Evolutionary conservation across 176 grass and related monocot species (phyloP).

Genomic region (Leersia perrieri): DNA sequence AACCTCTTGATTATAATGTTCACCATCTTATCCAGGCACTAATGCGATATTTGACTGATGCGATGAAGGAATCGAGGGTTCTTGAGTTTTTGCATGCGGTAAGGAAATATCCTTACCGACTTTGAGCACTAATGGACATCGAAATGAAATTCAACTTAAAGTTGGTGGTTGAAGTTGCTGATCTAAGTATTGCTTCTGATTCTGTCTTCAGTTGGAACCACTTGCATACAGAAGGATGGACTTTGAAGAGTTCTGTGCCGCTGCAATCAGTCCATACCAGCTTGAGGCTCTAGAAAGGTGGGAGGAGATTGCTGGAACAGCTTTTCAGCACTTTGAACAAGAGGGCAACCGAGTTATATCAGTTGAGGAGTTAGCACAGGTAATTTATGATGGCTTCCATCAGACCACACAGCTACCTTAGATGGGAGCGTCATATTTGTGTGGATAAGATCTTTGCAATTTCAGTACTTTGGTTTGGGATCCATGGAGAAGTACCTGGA

Average conservation of each 20-base stretch:
- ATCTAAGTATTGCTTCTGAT: constrained; percentile 23
- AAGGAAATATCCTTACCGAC: constrained; percentile 20
- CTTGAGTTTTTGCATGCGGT: constrained; percentile 72
- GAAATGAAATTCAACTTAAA: no score
- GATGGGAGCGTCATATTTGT: neutral
- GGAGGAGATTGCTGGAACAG: constrained; percentile 92
- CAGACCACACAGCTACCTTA: neutral
- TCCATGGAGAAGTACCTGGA: neutral
- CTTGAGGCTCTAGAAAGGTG: constrained; percentile 94
- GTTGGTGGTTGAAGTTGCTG: constrained; percentile 14
- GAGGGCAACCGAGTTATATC: constrained; percentile 88
- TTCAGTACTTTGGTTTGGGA: neutral
- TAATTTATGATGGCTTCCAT: constrained; percentile 28
- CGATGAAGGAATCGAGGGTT: constrained; percentile 74
- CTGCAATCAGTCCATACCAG: constrained; percentile 90
- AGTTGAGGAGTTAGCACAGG: constrained; percentile 87
- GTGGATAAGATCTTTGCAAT: neutral
- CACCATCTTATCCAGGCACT: constrained; percentile 52
- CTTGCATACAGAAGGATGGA: constrained; percentile 88
- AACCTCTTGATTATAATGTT: constrained; percentile 21
- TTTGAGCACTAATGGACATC: constrained; percentile 1
- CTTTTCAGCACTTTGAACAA: constrained; percentile 85
- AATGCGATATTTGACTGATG: constrained; percentile 62
- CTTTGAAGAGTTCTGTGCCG: constrained; percentile 96
- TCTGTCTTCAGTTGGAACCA: constrained; percentile 69